Evolutionary conservation across 306 rosid genomes (phyloP).

Genomic region (Cicer yamashitae): DNA sequence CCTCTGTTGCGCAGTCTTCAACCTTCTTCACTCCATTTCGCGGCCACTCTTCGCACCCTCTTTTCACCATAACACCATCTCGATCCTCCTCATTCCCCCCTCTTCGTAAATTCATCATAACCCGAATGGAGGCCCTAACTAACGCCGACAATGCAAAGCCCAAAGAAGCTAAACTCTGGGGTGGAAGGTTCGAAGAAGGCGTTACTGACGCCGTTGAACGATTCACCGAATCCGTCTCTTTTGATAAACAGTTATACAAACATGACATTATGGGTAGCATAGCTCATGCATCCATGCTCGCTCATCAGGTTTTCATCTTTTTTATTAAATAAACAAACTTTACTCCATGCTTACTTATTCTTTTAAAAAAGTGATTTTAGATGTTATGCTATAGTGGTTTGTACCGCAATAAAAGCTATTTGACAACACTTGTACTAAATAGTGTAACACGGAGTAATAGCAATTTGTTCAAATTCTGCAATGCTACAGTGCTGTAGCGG

Average conservation of each 20-base stretch:
- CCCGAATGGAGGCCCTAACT: conserved; percentile 39
- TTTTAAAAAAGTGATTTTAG: no score
- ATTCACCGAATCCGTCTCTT: conserved; percentile 93
- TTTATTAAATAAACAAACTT: neutral
- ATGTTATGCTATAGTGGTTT: no score
- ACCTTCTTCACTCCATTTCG: neutral
- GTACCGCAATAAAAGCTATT: no score
- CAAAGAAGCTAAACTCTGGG: conserved; percentile 94
- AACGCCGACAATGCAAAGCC: conserved; percentile 17
- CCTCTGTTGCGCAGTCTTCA: conserved; percentile 31
- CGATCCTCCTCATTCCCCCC: conserved; percentile 32
- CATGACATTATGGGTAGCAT: conserved; percentile 86
- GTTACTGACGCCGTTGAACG: conserved; percentile 89
- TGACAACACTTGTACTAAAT: no score
- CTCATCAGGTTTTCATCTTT: conserved; percentile 61
- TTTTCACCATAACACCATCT: neutral
- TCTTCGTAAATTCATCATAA: neutral
- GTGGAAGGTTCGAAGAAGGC: conserved; percentile 91
- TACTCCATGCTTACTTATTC: neutral
- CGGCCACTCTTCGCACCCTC: neutral
- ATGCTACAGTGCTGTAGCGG: no score
- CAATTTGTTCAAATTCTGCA: no score
- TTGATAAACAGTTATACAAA: conserved; percentile 79
- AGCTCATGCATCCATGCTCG: conserved; percentile 96
- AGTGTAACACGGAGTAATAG: no score